These are phyloP conservation scores for Litsea cubeba DNA, from an alignment of 164 flowering plant species.

Conservation along the genomic window DNA sequence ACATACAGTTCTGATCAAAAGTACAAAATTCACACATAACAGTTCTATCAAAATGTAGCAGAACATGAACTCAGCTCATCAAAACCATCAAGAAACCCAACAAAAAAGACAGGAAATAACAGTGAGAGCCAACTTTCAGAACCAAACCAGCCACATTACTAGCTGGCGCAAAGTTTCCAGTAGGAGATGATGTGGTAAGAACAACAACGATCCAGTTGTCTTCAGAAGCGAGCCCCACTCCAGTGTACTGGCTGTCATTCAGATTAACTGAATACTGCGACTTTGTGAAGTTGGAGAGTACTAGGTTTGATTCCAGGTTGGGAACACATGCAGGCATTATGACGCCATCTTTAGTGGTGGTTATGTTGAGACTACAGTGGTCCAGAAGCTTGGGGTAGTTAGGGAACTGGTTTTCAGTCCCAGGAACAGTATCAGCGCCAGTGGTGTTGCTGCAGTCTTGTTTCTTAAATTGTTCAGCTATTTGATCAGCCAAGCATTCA, in stretches of 20 bases:
- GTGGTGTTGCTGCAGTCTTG: conserved; percentile 42
- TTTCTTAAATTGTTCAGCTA: conserved; percentile 48
- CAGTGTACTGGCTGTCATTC: conserved; percentile 47
- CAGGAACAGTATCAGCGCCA: conserved; percentile 27
- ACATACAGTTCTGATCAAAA: neutral
- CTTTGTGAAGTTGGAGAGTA: conserved; percentile 66
- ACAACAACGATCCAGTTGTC: conserved; percentile 64
- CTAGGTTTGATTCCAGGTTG: conserved; percentile 33
- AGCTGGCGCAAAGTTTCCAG: conserved; percentile 33
- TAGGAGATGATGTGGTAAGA: conserved; percentile 42
- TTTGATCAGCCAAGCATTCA: conserved; percentile 65
- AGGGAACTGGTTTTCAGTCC: conserved; percentile 28
- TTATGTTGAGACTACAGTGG: conserved; percentile 57
- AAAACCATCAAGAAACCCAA: conserved; percentile 10
- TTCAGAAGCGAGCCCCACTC: conserved; percentile 54
- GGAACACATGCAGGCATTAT: conserved; percentile 79
- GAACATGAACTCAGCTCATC: conserved; percentile 6
- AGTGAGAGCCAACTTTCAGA: conserved; percentile 1
- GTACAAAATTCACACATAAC: neutral
- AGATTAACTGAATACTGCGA: conserved; percentile 45
- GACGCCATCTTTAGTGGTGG: conserved; percentile 51
- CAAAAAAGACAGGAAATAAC: conserved; percentile 17
- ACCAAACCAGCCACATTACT: conserved; percentile 20
- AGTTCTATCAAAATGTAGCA: neutral
- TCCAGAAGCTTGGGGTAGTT: conserved; percentile 48